Conservation (phyloP, 768 basidiomycete species). For the Suillus subalutaceus region DNA sequence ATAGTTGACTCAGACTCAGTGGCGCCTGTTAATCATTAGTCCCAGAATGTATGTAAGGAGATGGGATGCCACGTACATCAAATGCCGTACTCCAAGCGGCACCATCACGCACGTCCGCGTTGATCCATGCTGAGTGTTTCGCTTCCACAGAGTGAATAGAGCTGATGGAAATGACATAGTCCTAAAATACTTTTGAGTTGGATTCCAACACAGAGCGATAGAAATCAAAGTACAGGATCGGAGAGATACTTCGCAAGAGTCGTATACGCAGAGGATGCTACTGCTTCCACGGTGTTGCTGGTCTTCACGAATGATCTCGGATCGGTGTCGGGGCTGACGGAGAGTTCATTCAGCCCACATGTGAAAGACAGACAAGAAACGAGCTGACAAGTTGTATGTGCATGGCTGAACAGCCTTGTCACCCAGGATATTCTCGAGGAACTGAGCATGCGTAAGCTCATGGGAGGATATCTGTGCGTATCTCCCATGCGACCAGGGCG, state of each 20-base stretch:
- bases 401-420: constrained; percentile 52
- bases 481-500: constrained; percentile 50
- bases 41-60: constrained; percentile 34
- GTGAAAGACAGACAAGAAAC: neutral
- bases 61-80: constrained; percentile 44
- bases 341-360: neutral
- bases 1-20: constrained; percentile 42
- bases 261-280: constrained; percentile 57
- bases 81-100: constrained; percentile 62
- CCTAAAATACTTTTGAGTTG: constrained; percentile 18
- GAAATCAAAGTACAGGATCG: constrained; percentile 39
- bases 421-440: constrained; percentile 50
- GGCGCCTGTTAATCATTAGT: constrained; percentile 36
- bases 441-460: constrained; percentile 56
- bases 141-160: constrained; percentile 62
- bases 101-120: constrained; percentile 47
- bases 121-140: constrained; percentile 67
- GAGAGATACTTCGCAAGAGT: constrained; percentile 53
- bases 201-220: constrained; percentile 27
- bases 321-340: constrained; percentile 45
- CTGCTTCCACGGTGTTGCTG: constrained; percentile 56
- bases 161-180: constrained; percentile 55
- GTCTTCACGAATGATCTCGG: constrained; percentile 51
- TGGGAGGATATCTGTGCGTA: constrained; percentile 57
- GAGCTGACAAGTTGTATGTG: constrained; percentile 60